A percentile compares a stretch with the other conserved stretches of the same genome.
These are phyloP conservation scores for Rhodamnia argentea DNA, from an alignment of 345 rosid species.

Conservation along the genomic window DNA sequence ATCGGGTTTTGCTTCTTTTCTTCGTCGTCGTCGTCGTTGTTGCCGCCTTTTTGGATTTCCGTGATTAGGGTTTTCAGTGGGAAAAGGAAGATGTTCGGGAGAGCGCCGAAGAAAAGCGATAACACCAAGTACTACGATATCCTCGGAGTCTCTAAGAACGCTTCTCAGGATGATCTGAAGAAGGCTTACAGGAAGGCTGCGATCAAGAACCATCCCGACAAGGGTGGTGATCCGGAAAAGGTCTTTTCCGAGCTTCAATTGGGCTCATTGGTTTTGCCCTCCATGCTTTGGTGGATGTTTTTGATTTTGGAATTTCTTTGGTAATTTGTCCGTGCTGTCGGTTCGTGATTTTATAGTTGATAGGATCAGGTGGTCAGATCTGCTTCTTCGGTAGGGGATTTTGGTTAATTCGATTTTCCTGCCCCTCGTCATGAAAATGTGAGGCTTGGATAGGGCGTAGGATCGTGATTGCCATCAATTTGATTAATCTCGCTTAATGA, in stretches of 20 bases:
- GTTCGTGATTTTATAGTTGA: background rate
- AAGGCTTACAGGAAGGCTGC: constrained; percentile 47
- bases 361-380: background rate
- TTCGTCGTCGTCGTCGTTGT: too few relatives aligned
- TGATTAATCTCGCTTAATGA: background rate
- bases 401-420: background rate
- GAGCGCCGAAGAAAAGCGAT: constrained; percentile 45
- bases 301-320: background rate
- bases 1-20: background rate
- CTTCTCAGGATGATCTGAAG: constrained; percentile 41
- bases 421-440: background rate
- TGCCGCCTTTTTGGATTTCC: background rate
- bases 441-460: background rate
- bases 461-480: background rate
- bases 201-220: constrained; percentile 47
- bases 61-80: background rate
- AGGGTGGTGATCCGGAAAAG: constrained; percentile 53
- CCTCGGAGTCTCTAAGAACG: constrained; percentile 35
- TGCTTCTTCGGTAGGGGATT: background rate
- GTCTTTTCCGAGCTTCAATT: background rate
- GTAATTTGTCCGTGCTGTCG: background rate
- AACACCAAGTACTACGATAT: constrained; percentile 37
- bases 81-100: constrained; percentile 32
- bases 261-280: background rate
- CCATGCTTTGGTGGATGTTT: background rate